Evolutionary conservation across 345 rosid species (phyloP).

Genomic region (Cardiospermum halicacabum): DNA sequence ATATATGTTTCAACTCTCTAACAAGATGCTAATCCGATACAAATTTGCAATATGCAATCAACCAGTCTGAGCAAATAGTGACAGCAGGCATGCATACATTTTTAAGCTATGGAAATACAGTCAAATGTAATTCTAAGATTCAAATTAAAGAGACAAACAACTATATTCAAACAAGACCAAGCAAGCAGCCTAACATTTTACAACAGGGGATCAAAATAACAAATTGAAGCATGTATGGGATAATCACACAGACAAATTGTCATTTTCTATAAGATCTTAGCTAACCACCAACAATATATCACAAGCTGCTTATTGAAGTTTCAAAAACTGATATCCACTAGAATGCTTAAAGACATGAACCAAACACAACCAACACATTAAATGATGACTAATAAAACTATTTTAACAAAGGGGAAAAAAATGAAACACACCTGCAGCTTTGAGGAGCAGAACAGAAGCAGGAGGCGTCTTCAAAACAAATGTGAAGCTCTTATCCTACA

Average conservation of each 20-base stretch:
- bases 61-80: neutral
- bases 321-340: neutral
- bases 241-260: neutral
- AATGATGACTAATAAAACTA: neutral
- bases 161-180: conserved; percentile 5
- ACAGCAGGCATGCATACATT: neutral
- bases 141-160: neutral
- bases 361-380: conserved; percentile 1
- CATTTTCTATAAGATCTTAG: neutral
- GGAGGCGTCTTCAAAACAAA: conserved; percentile 95
- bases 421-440: conserved; percentile 73
- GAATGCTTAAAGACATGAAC: neutral
- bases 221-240: neutral
- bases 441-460: conserved; percentile 87
- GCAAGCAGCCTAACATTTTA: neutral
- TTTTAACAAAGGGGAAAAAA: neutral
- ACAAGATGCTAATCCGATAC: neutral
- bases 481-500: conserved; percentile 92
- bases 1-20: neutral
- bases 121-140: neutral
- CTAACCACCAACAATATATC: neutral
- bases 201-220: neutral
- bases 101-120: neutral
- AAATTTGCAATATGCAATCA: neutral
- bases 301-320: conserved; percentile 1